These are phyloP conservation scores for Zygoascus ofunaensis DNA, from an alignment of 805 yeast species.

Conservation along the genomic window DNA sequence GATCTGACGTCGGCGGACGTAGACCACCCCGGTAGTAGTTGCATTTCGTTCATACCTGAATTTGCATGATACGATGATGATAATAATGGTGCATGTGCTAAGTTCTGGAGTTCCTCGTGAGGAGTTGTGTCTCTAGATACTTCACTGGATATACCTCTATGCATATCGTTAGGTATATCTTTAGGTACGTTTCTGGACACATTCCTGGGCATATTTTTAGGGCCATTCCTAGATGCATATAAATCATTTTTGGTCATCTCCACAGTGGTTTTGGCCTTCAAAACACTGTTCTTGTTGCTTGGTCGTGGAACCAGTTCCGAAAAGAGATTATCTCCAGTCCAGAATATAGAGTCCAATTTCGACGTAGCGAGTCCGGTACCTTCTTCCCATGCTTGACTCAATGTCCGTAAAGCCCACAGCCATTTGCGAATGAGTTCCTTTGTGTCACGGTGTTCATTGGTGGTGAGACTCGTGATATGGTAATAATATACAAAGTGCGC, in stretches of 20 bases:
- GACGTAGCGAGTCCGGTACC: slow-evolving; percentile 29
- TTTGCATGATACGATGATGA: no score
- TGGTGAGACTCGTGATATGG: slow-evolving; percentile 25
- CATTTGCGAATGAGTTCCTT: slow-evolving; percentile 25
- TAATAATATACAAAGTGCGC: slow-evolving; percentile 28
- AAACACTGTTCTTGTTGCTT: not conserved
- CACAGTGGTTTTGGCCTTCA: not conserved
- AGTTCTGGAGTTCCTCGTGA: no score
- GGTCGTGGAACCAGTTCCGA: not conserved
- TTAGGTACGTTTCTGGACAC: no score
- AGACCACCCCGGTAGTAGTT: not conserved
- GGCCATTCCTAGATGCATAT: not conserved
- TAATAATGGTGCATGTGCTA: not conserved
- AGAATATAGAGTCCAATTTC: slow-evolving; percentile 27
- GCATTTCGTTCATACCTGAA: not conserved
- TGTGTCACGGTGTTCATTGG: slow-evolving; percentile 21
- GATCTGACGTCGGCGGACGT: not conserved
- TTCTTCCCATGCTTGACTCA: slow-evolving; percentile 30
- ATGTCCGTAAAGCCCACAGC: slow-evolving; percentile 26
- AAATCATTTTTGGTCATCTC: not conserved
- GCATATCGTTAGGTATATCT: no score
- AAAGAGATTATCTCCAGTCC: slow-evolving; percentile 22
- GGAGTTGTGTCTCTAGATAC: no score
- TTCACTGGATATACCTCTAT: no score
- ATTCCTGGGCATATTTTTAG: not conserved